These are phyloP conservation scores for Astragalus membranaceus DNA, from an alignment of 306 rosid species.

Conservation along the genomic window DNA sequence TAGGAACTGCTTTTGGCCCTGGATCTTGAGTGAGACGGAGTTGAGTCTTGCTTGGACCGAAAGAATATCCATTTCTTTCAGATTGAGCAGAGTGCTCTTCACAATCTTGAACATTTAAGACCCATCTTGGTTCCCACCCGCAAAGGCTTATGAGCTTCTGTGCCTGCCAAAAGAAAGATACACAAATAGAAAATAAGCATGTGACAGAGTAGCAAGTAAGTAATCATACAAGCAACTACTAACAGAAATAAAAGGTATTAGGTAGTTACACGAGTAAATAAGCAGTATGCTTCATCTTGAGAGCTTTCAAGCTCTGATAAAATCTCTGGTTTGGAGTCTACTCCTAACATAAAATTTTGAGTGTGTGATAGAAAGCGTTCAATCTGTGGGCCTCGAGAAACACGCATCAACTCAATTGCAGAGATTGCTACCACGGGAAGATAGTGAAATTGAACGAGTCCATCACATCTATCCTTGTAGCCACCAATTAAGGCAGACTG, in stretches of 20 bases:
- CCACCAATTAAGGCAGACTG: conserved; percentile 88
- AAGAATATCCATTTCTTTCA: conserved; percentile 86
- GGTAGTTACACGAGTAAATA: conserved; percentile 70
- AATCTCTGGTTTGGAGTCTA: conserved; percentile 55
- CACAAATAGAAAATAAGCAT: conserved; percentile 21
- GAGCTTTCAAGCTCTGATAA: conserved; percentile 65
- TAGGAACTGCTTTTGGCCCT: conserved; percentile 63
- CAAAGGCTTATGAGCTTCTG: conserved; percentile 96
- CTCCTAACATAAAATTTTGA: conserved; percentile 46
- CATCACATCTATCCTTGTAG: conserved; percentile 97
- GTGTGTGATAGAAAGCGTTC: conserved; percentile 66
- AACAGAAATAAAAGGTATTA: background rate
- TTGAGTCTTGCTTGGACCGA: conserved; percentile 70
- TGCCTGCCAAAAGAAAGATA: conserved; percentile 57
- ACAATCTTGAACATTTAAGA: conserved; percentile 80
- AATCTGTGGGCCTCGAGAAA: conserved; percentile 64
- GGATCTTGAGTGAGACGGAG: conserved; percentile 59
- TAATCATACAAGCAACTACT: background rate
- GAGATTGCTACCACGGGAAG: conserved; percentile 78
- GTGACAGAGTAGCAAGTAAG: conserved; percentile 4
- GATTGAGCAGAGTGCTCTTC: conserved; percentile 99
- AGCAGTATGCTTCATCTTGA: conserved; percentile 60
- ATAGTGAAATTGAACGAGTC: conserved; percentile 73
- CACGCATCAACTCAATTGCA: conserved; percentile 74
- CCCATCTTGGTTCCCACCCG: conserved; percentile 99